Evolutionary conservation across 768 basidiomycete species (phyloP).

Genomic region (Sarcodon sp.): DNA sequence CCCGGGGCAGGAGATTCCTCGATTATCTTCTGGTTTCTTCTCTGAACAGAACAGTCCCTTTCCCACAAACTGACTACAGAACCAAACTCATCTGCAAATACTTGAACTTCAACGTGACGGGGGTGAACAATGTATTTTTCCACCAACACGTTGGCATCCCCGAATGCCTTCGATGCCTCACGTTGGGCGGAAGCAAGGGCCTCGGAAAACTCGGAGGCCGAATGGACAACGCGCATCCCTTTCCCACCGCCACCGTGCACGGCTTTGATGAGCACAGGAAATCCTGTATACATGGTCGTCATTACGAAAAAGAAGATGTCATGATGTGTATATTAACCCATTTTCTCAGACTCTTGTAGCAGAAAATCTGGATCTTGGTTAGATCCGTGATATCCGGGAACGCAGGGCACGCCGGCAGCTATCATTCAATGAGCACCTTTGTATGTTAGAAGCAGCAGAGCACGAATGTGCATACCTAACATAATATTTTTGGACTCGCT

Average conservation of each 20-base stretch:
- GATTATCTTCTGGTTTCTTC: conserved; percentile 92
- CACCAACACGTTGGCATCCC: conserved; percentile 75
- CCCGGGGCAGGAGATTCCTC: conserved; percentile 94
- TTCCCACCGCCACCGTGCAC: conserved; percentile 93
- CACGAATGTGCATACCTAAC: conserved; percentile 35
- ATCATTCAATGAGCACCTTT: neutral
- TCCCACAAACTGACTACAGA: conserved; percentile 91
- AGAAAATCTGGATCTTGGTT: conserved; percentile 70
- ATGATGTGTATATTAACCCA: conserved; percentile 30
- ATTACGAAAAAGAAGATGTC: neutral
- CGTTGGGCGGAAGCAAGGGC: conserved; percentile 80
- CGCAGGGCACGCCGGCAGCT: conserved; percentile 87
- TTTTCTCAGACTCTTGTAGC: conserved; percentile 51
- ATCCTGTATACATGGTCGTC: conserved; percentile 29
- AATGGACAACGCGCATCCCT: conserved; percentile 79
- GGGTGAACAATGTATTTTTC: conserved; percentile 85
- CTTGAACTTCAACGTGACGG: conserved; percentile 89
- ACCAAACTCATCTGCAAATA: conserved; percentile 80
- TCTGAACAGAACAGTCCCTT: conserved; percentile 84
- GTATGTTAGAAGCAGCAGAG: neutral
- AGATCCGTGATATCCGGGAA: conserved; percentile 86
- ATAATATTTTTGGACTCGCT: conserved; percentile 96
- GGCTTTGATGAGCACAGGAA: conserved; percentile 93
- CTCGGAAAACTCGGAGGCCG: conserved; percentile 60
- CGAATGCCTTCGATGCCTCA: conserved; percentile 80